Base-by-base conservation (phyloP, 345 rosid species). In the Pelargonium nanum region DNA sequence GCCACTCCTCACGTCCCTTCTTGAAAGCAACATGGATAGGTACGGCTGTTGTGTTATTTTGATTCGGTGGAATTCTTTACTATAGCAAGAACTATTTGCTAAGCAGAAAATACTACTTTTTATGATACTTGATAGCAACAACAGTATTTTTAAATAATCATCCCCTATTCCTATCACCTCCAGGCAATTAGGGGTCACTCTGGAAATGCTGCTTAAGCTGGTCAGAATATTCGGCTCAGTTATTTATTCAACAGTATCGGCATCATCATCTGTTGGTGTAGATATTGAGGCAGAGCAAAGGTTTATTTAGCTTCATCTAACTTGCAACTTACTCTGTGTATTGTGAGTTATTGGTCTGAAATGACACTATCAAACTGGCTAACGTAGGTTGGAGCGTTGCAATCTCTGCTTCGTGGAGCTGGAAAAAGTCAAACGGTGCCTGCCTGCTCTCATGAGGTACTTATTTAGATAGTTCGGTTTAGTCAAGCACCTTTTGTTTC, bases 281-380 rank as follows among this genome's bases (percentile, higher is more conserved):
- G 97, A 94, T 73, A 86, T 94, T 58, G 99, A 94, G 82, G 97
- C 96, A 50, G 97, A 94, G 69, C 92, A 85, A 73, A 94, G 99
- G 99, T 88, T 57, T 23, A 76, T 59, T 4, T 16, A 48, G 21
- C 21, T 69, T 56, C 53, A 19, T 53, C 24, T 19, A 34, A 61
- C 53, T 44, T 44, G 57, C 56, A 10, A 28, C 15, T 9, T 2
- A 40, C 48, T 12, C 15, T 7, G 15, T 8, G 3, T 17, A 40
- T 40, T 40, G 9, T 12, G 15, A 40, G 48, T 40, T 40, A 15
- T 6, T 10, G 10, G 48, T 40, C 48, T 40, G 48, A 40, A 15
- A 40, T 40, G 48, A 0, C 48, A 32, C 40, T 68, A 19, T 45
- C 59, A 61, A 17, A 48, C 53, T 10, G 53, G 54, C 54, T 63